phyloP scores from a whole-genome alignment of 768 basidiomycete genomes.

The Amanita molliuscula region DNA sequence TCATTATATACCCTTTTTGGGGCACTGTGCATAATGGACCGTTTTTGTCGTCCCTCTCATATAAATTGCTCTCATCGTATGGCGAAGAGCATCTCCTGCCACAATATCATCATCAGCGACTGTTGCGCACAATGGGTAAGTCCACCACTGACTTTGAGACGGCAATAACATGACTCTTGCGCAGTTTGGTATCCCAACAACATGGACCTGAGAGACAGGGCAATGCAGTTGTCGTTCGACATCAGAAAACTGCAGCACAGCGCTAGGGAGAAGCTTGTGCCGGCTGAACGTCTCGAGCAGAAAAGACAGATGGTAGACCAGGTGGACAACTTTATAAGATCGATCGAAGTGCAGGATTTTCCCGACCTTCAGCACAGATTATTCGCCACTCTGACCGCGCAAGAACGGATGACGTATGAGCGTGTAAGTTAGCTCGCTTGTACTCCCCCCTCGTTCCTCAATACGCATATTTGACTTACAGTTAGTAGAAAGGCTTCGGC shows the following conservation, averaged over 20 bases:
- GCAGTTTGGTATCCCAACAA: constrained; percentile 2
- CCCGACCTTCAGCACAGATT: background rate
- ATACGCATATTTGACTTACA: background rate
- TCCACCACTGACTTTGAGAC: background rate
- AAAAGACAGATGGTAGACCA: background rate
- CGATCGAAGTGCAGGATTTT: background rate
- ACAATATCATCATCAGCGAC: background rate
- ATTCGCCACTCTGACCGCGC: background rate
- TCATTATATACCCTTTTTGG: background rate
- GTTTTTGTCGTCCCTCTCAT: background rate
- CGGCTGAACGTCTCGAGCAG: constrained; percentile 2
- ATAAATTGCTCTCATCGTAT: background rate
- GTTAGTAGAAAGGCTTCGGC: background rate
- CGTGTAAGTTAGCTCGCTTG: background rate
- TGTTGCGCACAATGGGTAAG: background rate
- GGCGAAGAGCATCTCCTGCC: background rate
- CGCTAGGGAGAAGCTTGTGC: constrained; percentile 2
- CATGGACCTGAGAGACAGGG: background rate
- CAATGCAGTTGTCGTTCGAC: constrained; percentile 3
- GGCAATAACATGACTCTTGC: background rate
- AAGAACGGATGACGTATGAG: background rate
- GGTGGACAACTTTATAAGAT: background rate
- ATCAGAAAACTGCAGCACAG: background rate
- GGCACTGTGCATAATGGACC: background rate
- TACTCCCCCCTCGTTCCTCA: background rate